Base-by-base conservation (phyloP, 495 filamentous ascomycete species). In the Cryomyces antarcticus region DNA sequence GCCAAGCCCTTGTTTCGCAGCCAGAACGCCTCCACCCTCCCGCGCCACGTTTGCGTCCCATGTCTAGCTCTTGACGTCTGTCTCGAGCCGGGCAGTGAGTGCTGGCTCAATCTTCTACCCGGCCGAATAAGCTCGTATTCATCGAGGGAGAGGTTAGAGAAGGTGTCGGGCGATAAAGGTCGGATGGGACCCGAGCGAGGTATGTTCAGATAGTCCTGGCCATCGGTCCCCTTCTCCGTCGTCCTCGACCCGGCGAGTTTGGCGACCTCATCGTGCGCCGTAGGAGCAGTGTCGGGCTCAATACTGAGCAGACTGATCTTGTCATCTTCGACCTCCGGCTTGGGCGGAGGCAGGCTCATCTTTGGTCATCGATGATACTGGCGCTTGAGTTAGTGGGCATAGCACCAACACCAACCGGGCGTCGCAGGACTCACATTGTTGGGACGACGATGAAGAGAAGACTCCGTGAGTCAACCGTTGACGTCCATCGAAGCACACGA, bases 1-100 rank as follows among this genome's bases (percentile, higher is more conserved):
- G 79, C 65, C 39, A 87, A 66, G 1, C 80, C 80, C 48, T 80
- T 80, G 52, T 92, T 85, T 42, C 66, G 67, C 4, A 59, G 44
- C 56, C 60, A 63, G 17, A 54, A 57, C 2, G 45, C 39, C 28
- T 46, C 30, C 5, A 52, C 28, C 5, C 37, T 50, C 44, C 33
- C 47, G 46, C 51, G 41, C 52, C 48, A 49, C 6, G 57, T 52
- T 39, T 10, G 40, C 30, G 45, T 49, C 7, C 47, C 6, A 44
- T 47, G 12, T 38, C 33, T 36, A 39, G 38, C 9, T 28, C 10
- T 39, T 28, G 11, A 12, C 9, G 38, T 28, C 9, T 39, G 38
- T 9, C 33, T 9, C 33, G 9, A 12, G 33, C 33, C 9, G 33
- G 33, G 17, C 17, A 36, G 33, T 10, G 9, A 13, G 7, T 39